These are phyloP conservation scores for Dendrobium officinale DNA, from an alignment of 106 monocot species.

Conservation along the genomic window DNA sequence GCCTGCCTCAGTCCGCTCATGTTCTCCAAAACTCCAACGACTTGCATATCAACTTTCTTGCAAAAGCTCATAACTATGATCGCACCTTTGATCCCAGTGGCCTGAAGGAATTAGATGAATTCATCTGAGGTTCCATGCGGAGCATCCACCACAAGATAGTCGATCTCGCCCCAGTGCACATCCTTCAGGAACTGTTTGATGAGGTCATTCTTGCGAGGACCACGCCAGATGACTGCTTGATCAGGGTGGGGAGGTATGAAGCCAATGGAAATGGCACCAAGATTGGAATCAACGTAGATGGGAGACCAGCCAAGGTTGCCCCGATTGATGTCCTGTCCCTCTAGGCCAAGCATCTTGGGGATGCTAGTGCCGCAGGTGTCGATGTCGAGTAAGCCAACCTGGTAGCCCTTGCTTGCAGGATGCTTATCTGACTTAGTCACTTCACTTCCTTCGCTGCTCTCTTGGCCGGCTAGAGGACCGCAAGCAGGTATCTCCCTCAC, in stretches of 20 bases:
- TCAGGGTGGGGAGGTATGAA: too few relatives aligned
- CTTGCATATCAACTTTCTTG: conserved; percentile 70
- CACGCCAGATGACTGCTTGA: too few relatives aligned
- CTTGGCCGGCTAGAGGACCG: too few relatives aligned
- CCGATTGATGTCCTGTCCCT: conserved; percentile 88
- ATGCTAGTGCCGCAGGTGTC: conserved; percentile 94
- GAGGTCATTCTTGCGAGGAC: too few relatives aligned
- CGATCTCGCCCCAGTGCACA: too few relatives aligned
- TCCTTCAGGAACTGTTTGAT: too few relatives aligned
- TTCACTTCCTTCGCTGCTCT: too few relatives aligned
- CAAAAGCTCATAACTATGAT: conserved; percentile 89
- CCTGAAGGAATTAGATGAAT: conserved; percentile 75
- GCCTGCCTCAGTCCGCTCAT: conserved; percentile 86
- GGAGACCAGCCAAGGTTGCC: conserved; percentile 97
- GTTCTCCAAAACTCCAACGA: conserved; percentile 89
- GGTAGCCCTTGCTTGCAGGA: conserved; percentile 46
- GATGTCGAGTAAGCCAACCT: conserved; percentile 87
- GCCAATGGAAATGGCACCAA: too few relatives aligned
- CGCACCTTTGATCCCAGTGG: conserved; percentile 74
- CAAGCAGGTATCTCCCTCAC: too few relatives aligned
- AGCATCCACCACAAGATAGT: too few relatives aligned
- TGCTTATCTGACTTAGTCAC: too few relatives aligned
- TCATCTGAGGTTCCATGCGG: conserved; percentile 95
- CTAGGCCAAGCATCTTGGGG: conserved; percentile 93
- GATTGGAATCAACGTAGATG: too few relatives aligned